Evolutionary conservation across 1,284 basidiomycete species (phyloP).

Genomic region (Trametes versicolor): DNA sequence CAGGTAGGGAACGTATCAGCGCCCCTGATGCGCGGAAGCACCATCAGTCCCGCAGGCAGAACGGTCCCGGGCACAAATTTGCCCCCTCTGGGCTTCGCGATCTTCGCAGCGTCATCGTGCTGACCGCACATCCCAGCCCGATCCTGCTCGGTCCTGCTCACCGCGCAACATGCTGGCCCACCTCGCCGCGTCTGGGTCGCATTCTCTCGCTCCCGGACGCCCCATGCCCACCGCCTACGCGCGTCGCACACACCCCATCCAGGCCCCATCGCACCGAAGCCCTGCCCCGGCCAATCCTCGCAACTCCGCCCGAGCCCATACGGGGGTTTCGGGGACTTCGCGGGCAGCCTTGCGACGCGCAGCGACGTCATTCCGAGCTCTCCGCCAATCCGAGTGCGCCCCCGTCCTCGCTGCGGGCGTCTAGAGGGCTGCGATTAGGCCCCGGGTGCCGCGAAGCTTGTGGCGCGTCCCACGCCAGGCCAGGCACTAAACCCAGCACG

Average conservation of each 20-base stretch:
- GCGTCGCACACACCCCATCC: background rate
- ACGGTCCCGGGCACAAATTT: constrained; percentile 9
- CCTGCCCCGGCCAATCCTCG: background rate
- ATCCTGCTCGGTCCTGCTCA: background rate
- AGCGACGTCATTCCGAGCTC: constrained; percentile 11
- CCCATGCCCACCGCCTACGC: background rate
- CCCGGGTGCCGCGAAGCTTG: constrained; percentile 21
- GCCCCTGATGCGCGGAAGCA: constrained; percentile 21
- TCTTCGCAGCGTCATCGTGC: constrained; percentile 16
- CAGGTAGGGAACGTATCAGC: constrained; percentile 9
- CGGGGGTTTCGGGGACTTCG: background rate
- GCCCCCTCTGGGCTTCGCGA: constrained; percentile 12
- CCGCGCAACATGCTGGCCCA: background rate
- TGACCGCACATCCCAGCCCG: constrained; percentile 2
- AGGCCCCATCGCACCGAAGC: background rate
- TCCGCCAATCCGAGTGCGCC: constrained; percentile 1
- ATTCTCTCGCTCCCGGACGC: background rate
- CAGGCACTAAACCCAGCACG: constrained; percentile 7
- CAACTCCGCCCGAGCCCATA: background rate
- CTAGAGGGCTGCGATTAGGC: background rate
- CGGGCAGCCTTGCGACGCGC: background rate
- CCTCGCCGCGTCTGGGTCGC: background rate
- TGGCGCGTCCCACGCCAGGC: constrained; percentile 10
- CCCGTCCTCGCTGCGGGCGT: background rate
- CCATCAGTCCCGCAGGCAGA: constrained; percentile 10